A percentile compares a stretch with the other conserved stretches of the same genome.
phyloP scores from a whole-genome alignment of 768 basidiomycete genomes.

The Kwoniella dendrophila region DNA sequence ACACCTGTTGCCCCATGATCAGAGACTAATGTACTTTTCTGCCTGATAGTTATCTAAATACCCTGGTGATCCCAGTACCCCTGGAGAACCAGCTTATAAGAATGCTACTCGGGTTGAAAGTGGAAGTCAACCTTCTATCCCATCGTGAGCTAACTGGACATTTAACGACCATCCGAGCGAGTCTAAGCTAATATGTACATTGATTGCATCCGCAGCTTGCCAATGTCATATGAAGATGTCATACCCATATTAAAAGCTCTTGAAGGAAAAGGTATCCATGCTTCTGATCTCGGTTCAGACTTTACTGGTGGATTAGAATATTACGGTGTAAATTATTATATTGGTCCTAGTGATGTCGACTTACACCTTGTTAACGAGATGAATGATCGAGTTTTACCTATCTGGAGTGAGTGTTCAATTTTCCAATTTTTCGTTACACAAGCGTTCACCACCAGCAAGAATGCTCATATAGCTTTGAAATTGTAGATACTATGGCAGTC shows the following conservation, averaged over 20 bases:
- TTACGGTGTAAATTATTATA: slow-evolving; percentile 57
- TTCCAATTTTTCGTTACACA: neutral
- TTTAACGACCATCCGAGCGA: too few species aligned
- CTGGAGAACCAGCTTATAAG: slow-evolving; percentile 82
- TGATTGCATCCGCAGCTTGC: slow-evolving; percentile 70
- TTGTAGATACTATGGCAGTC: slow-evolving; percentile 48
- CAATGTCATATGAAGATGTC: slow-evolving; percentile 85
- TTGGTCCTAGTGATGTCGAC: slow-evolving; percentile 58
- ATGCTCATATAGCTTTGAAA: slow-evolving; percentile 9
- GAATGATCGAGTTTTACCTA: slow-evolving; percentile 75
- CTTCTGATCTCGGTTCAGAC: slow-evolving; percentile 45
- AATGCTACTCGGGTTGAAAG: slow-evolving; percentile 68
- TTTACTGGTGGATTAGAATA: slow-evolving; percentile 56
- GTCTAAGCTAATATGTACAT: too few species aligned
- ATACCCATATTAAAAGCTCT: slow-evolving; percentile 65
- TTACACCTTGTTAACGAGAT: slow-evolving; percentile 70
- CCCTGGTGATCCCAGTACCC: slow-evolving; percentile 71
- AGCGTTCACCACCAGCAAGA: neutral
- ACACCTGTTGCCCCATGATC: neutral
- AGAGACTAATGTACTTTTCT: slow-evolving; percentile 44
- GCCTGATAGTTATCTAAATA: slow-evolving; percentile 35
- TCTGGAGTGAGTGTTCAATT: slow-evolving; percentile 85
- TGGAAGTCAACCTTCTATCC: slow-evolving; percentile 54
- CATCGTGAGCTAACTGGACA: slow-evolving; percentile 54
- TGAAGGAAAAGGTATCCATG: slow-evolving; percentile 57